A percentile compares a stretch with the other conserved stretches of the same genome.
These are phyloP conservation scores for Penicillium steckii DNA, from an alignment of 495 filamentous ascomycete genomes.

Conservation along the genomic window DNA sequence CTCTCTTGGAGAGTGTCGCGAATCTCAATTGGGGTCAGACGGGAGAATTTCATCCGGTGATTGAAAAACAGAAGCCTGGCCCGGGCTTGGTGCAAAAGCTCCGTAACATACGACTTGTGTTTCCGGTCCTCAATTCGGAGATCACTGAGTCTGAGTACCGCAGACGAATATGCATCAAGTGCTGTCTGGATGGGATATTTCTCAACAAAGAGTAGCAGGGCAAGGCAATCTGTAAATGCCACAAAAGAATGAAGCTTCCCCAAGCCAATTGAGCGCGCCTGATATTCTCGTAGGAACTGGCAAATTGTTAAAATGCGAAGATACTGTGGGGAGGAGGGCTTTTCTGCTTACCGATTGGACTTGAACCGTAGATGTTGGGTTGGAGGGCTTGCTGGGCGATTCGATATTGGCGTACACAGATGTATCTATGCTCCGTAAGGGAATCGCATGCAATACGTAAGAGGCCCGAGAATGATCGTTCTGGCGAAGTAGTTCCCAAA, in stretches of 20 bases:
- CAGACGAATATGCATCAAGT: constrained; percentile 51
- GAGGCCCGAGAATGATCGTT: constrained; percentile 45
- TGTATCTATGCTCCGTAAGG: background rate
- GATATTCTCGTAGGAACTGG: constrained; percentile 55
- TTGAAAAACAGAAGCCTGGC: constrained; percentile 64
- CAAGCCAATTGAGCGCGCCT: constrained; percentile 55
- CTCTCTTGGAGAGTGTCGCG: constrained; percentile 58
- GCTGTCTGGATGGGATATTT: constrained; percentile 27
- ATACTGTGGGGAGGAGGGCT: background rate
- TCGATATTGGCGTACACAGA: background rate
- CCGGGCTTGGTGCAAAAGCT: constrained; percentile 64
- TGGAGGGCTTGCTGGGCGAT: constrained; percentile 9
- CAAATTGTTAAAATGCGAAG: constrained; percentile 8
- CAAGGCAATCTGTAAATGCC: constrained; percentile 58
- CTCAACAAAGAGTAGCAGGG: constrained; percentile 64
- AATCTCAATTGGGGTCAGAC: constrained; percentile 63
- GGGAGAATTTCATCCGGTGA: constrained; percentile 33
- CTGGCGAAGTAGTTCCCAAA: constrained; percentile 63
- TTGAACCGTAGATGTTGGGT: constrained; percentile 51
- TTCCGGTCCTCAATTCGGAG: constrained; percentile 30
- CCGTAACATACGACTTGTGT: constrained; percentile 36
- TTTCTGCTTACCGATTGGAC: constrained; percentile 42
- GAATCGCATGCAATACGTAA: constrained; percentile 44
- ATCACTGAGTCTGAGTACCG: constrained; percentile 38
- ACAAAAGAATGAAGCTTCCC: constrained; percentile 42